A percentile compares a stretch with the other conserved stretches of the same genome.
Conservation (phyloP, 139 green algal species). For the Coelastrella sp. region DNA sequence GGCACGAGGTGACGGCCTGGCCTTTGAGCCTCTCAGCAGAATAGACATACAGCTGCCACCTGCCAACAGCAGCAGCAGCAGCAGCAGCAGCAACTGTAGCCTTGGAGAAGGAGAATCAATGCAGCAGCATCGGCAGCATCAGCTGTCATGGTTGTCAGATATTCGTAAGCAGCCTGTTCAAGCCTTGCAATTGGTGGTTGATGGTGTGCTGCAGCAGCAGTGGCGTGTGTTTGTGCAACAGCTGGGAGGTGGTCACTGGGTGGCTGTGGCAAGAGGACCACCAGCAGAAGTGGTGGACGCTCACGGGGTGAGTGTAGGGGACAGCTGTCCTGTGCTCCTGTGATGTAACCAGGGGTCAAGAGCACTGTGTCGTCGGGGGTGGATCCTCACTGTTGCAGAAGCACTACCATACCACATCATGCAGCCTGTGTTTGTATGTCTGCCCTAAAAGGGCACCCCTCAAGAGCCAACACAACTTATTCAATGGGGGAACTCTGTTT, state of each 20-base stretch:
- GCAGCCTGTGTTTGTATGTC: too few relatives aligned
- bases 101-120: not conserved
- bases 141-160: not conserved
- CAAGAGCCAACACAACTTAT: too few relatives aligned
- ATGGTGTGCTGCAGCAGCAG: slow-evolving; percentile 41
- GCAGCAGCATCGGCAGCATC: slow-evolving; percentile 24
- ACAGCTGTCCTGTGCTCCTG: not conserved
- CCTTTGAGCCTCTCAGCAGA: slow-evolving; percentile 69
- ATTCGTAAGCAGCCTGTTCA: slow-evolving; percentile 41
- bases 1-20: slow-evolving; percentile 81
- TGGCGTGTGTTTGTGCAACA: slow-evolving; percentile 71
- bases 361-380: not conserved
- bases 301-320: slow-evolving; percentile 51
- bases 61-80: slow-evolving; percentile 7
- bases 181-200: slow-evolving; percentile 15
- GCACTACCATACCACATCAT: too few relatives aligned
- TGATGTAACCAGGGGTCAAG: not conserved
- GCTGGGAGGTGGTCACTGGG: slow-evolving; percentile 70
- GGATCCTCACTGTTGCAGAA: not conserved
- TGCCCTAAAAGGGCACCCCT: too few relatives aligned
- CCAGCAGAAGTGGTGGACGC: slow-evolving; percentile 66
- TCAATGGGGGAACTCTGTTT: too few relatives aligned
- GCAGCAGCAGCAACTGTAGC: not conserved
- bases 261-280: slow-evolving; percentile 70
- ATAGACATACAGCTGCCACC: slow-evolving; percentile 64